Conservation (phyloP, 176 grass and related monocot species). For the Phoenix dactylifera region DNA sequence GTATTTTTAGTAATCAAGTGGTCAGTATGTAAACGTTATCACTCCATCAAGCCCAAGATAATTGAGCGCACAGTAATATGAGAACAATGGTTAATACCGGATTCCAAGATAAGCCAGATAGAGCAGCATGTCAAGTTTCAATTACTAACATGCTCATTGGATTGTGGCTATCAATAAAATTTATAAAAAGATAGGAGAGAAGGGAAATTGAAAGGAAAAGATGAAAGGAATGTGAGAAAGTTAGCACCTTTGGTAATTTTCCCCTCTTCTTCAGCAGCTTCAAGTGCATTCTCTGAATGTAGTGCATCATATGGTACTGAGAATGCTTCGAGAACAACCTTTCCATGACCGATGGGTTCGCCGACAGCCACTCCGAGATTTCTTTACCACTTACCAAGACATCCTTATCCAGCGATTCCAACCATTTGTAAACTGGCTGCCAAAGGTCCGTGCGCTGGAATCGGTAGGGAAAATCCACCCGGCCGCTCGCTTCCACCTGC, state of each 20-base stretch:
- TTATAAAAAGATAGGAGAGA: neutral
- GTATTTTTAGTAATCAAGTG: no score
- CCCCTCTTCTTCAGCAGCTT: conserved; percentile 94
- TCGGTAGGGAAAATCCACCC: conserved; percentile 74
- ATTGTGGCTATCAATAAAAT: neutral
- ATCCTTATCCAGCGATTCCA: conserved; percentile 78
- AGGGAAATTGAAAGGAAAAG: neutral
- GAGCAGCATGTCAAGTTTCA: no score
- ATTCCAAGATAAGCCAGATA: no score
- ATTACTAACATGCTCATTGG: no score
- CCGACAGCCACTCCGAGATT: conserved; percentile 76
- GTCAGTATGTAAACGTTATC: no score
- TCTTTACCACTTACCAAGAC: conserved; percentile 56
- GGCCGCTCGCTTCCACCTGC: conserved; percentile 49
- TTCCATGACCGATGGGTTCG: conserved; percentile 52
- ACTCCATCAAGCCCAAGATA: no score
- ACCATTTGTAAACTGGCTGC: conserved; percentile 84
- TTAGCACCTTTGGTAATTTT: conserved; percentile 78
- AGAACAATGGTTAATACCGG: no score
- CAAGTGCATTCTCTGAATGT: conserved; percentile 94
- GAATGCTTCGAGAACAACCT: conserved; percentile 86
- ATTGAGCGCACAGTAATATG: no score
- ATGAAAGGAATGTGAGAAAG: conserved; percentile 14
- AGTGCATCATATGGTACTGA: conserved; percentile 92
- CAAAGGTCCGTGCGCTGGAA: conserved; percentile 93